Evolutionary conservation across 345 rosid species (phyloP).

Genomic region (Euphorbia peplus): DNA sequence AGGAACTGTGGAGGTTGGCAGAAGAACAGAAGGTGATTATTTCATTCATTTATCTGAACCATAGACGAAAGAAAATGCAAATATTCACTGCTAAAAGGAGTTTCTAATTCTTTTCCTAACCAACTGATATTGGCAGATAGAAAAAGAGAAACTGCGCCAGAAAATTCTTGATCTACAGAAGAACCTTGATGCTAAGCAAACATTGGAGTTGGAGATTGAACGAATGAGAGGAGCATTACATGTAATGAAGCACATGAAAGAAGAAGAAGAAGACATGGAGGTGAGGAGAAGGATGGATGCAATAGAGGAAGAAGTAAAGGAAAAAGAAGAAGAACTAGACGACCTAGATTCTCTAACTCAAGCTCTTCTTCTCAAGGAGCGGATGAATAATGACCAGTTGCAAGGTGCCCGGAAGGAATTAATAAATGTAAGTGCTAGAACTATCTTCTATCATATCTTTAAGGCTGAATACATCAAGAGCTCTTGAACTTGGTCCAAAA

Average conservation of each 20-base stretch:
- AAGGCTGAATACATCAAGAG: background rate
- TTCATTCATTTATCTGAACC: constrained; percentile 4
- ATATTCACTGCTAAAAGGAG: background rate
- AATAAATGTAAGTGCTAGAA: constrained; percentile 38
- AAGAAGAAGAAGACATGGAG: constrained; percentile 44
- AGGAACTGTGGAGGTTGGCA: constrained; percentile 49
- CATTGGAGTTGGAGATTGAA: constrained; percentile 73
- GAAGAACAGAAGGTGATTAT: constrained; percentile 57
- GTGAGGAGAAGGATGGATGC: constrained; percentile 38
- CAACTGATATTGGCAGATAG: constrained; percentile 42
- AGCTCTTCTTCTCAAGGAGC: constrained; percentile 47
- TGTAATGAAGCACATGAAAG: constrained; percentile 70
- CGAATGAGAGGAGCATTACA: constrained; percentile 53
- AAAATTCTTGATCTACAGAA: constrained; percentile 50
- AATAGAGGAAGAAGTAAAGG: constrained; percentile 39
- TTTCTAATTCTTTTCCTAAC: constrained; percentile 5
- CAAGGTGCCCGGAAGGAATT: constrained; percentile 71
- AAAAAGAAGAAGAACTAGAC: constrained; percentile 53
- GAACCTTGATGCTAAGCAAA: constrained; percentile 60
- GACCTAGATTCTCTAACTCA: constrained; percentile 39
- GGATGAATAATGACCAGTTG: constrained; percentile 49
- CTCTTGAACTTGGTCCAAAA: background rate
- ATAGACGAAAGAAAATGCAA: background rate
- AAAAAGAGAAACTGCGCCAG: constrained; percentile 50
- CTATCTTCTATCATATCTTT: background rate